Base-by-base conservation (phyloP, 192 early-diverging fungal genomes). In the Coemansia sp. region DNA sequence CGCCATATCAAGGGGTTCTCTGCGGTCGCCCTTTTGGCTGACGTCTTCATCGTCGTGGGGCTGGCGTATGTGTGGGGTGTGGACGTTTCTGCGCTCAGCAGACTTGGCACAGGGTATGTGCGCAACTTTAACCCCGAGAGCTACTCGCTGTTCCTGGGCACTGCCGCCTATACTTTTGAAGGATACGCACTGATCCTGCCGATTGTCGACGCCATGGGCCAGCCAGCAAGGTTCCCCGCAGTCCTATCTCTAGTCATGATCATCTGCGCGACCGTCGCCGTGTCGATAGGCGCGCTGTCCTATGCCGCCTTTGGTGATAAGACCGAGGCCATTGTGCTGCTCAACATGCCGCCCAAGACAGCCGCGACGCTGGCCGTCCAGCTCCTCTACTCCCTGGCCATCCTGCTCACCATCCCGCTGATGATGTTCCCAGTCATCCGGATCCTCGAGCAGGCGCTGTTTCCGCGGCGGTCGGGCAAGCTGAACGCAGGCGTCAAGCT, bases 81-180 rank as follows among this genome's bases (percentile, higher is more conserved):
- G 57, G 93, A 96, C 74, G 67, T 96, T 43, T 73, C 70, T 40
- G 82, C 74, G 6, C 63, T 97, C 22, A 62, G 82, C 24, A 88
- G 74, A 7, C 62, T 74, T 25, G 95, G 92, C 27, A 46, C 57
- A 47, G 67, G 87, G 31, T 86, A 86, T 11, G 84, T 95, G 19
- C 77, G 76, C 39, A 61, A 65, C 59, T 87, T 97, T 70, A 98
- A 98, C 80, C 65, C 79, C 35, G 79, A 86, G 35, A 82, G 84
- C 39, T 96, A 93, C 63, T 85, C 93, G 24, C 77, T 96, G 51
- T 96, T 97, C 65, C 88, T 98, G 53, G 96, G 96, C 37, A 95
- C 96, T 19, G 96, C 96, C 59, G 92, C 94, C 42, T 96, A 89
- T 82, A 87, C 90, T 0, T 98, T 92, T 67, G 93, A 93, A 77